Percentiles rank a stretch among this genome's conserved stretches.
Conservation (phyloP, 148 eudicot genomes). For the Heliosperma pusillum region DNA sequence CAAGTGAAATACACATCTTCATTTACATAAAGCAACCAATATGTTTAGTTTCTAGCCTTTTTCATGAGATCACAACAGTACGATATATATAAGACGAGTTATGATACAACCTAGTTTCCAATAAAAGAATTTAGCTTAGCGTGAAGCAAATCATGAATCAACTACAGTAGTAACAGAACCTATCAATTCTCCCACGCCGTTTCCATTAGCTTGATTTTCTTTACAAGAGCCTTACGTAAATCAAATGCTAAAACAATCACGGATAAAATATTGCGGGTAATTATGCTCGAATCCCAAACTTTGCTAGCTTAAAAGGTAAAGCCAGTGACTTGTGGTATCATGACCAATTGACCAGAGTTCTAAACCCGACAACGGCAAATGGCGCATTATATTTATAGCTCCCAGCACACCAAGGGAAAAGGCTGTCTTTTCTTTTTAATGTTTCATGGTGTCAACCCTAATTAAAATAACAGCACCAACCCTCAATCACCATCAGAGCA, state of each 20-base stretch:
- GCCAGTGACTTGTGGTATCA: neutral
- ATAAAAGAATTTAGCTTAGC: conserved; percentile 21
- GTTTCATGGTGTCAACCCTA: conserved; percentile 3
- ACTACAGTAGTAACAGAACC: conserved; percentile 16
- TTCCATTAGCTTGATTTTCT: conserved; percentile 8
- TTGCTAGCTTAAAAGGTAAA: neutral
- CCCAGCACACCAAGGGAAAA: neutral
- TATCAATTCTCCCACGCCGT: neutral
- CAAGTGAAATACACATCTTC: neutral
- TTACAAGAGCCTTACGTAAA: neutral
- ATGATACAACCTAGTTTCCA: conserved; percentile 14
- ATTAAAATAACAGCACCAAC: conserved; percentile 3
- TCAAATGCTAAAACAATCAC: conserved; percentile 9
- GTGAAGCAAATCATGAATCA: neutral
- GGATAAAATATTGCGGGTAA: neutral
- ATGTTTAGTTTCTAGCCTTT: neutral
- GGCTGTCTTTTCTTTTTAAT: neutral
- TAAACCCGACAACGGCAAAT: neutral
- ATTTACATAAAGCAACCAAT: neutral
- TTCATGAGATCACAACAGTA: neutral
- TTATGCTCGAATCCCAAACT: conserved; percentile 12
- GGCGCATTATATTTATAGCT: neutral
- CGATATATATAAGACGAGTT: neutral
- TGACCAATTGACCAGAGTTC: neutral
- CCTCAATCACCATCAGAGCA: conserved; percentile 40